Percentiles rank a stretch among this genome's conserved stretches.
phyloP scores from a whole-genome alignment of 768 basidiomycete species.

The Tricholoma terreum region DNA sequence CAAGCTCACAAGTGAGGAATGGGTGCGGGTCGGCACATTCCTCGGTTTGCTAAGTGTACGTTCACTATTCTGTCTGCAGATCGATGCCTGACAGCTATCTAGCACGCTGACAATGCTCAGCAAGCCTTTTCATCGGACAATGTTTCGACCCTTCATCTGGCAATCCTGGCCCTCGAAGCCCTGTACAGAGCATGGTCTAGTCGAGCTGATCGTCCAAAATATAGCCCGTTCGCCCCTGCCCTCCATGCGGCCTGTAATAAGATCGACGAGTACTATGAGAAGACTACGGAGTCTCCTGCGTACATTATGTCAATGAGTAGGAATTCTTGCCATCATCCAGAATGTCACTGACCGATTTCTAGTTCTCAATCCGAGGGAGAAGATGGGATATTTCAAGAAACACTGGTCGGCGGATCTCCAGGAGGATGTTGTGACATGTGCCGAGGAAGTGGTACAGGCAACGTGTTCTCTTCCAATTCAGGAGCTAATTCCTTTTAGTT shows the following conservation, averaged over 20 bases:
- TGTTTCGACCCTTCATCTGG: constrained; percentile 20
- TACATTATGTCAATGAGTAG: constrained; percentile 25
- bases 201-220: constrained; percentile 9
- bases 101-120: constrained; percentile 7
- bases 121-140: constrained; percentile 8
- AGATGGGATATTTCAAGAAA: constrained; percentile 21
- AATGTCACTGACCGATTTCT: not conserved
- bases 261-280: constrained; percentile 11
- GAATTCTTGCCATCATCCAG: not conserved
- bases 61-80: constrained; percentile 2
- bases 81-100: not conserved
- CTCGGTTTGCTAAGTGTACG: constrained; percentile 21
- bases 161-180: constrained; percentile 21
- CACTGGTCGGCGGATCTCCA: constrained; percentile 22
- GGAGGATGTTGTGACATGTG: constrained; percentile 5
- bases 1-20: constrained; percentile 19
- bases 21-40: constrained; percentile 19
- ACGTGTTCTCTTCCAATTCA: not conserved
- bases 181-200: constrained; percentile 21
- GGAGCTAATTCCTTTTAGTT: not conserved
- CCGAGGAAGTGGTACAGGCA: not conserved
- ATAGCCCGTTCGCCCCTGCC: constrained; percentile 14
- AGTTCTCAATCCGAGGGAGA: constrained; percentile 25
- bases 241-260: constrained; percentile 18
- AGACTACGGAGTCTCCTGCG: constrained; percentile 22